Percentiles rank a stretch among this genome's conserved stretches.
Conservation (phyloP, 2,329 filamentous ascomycete genomes). For the Bipolaris oryzae region DNA sequence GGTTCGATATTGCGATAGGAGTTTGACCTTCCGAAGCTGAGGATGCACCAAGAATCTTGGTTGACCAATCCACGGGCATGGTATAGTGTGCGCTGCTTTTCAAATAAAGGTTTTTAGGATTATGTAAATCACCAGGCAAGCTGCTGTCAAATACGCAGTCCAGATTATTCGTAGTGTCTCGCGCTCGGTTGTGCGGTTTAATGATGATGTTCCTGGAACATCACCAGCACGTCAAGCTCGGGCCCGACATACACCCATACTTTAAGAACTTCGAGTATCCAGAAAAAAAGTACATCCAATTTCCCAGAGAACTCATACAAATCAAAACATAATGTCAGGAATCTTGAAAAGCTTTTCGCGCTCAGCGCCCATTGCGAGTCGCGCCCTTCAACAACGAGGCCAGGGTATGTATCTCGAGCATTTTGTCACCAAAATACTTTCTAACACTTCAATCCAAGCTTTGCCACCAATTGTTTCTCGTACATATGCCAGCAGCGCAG, state of each 20-base stretch:
- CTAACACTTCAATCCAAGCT: background rate
- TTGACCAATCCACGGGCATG: no score
- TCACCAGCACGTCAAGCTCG: slow-evolving; percentile 9
- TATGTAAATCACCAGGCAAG: background rate
- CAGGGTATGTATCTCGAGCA: background rate
- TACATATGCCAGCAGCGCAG: slow-evolving; percentile 13
- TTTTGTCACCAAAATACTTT: rapidly evolving
- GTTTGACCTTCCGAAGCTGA: no score
- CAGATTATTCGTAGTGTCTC: background rate
- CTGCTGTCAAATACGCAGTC: background rate
- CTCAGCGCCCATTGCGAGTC: background rate
- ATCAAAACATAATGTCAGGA: slow-evolving; percentile 5
- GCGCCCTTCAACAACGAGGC: slow-evolving; percentile 7
- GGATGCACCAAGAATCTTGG: no score
- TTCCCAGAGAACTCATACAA: background rate
- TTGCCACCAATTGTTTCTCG: slow-evolving; percentile 7
- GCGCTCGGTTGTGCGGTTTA: background rate
- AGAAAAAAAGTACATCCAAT: background rate
- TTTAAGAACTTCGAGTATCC: background rate
- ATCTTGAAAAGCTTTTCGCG: slow-evolving; percentile 12
- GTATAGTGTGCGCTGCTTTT: no score
- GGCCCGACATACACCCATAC: background rate
- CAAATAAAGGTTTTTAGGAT: background rate
- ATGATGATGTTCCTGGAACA: slow-evolving; percentile 12
- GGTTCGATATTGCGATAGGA: no score